These are phyloP conservation scores for Euryodendron excelsum DNA, from an alignment of 148 eudicot genomes.

Conservation along the genomic window DNA sequence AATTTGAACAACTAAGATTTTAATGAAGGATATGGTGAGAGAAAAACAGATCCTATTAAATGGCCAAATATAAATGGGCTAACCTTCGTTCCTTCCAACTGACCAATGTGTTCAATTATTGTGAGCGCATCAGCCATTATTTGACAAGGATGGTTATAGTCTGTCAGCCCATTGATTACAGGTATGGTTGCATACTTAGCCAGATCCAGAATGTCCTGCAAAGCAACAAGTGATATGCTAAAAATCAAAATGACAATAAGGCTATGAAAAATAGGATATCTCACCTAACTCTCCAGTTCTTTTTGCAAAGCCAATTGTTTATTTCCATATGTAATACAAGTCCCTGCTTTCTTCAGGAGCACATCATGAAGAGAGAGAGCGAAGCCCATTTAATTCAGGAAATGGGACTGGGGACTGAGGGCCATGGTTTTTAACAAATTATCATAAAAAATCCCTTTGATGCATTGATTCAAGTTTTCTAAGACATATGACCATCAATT, in stretches of 20 bases:
- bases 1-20: background rate
- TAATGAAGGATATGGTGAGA: background rate
- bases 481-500: background rate
- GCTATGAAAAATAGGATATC: background rate
- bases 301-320: background rate
- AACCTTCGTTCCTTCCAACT: conserved; percentile 90
- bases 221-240: conserved; percentile 15
- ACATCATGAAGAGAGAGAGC: background rate
- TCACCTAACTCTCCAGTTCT: background rate
- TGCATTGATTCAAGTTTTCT: background rate
- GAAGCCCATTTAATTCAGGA: background rate
- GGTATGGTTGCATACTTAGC: conserved; percentile 79
- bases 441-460: background rate
- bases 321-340: background rate
- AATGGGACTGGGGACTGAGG: background rate
- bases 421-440: background rate
- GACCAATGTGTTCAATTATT: conserved; percentile 87
- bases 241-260: background rate
- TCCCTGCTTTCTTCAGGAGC: background rate
- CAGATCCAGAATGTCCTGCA: conserved; percentile 85
- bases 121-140: conserved; percentile 99
- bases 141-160: conserved; percentile 96
- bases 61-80: background rate
- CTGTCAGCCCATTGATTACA: conserved; percentile 89
- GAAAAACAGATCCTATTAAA: background rate